Evolutionary conservation across 2,329 filamentous ascomycete genomes (phyloP).

Genomic region (Neodidymelliopsis sp.): DNA sequence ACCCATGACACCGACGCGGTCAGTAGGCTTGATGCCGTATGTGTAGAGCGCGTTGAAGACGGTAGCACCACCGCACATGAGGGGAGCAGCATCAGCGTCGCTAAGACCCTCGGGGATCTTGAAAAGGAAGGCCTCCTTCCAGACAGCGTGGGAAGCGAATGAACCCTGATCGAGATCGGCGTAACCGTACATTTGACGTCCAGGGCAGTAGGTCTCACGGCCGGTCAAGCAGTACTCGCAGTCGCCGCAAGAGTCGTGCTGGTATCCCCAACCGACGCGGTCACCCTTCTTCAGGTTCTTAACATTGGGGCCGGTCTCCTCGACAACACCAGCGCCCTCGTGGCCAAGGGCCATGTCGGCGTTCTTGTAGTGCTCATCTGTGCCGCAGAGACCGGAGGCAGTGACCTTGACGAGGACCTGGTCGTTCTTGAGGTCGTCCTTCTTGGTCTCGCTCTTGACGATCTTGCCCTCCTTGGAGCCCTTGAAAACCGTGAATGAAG

Average conservation of each 20-base stretch:
- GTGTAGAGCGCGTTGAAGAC: conserved; percentile 58
- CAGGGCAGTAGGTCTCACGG: conserved; percentile 54
- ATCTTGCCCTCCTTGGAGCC: conserved; percentile 66
- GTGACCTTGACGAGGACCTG: conserved; percentile 70
- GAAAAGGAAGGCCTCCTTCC: conserved; percentile 58
- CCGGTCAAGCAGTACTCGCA: conserved; percentile 57
- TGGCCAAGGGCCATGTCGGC: conserved; percentile 60
- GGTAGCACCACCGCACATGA: conserved; percentile 61
- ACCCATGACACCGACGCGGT: conserved; percentile 74
- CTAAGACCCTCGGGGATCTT: conserved; percentile 54
- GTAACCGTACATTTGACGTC: conserved; percentile 54
- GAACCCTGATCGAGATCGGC: conserved; percentile 58
- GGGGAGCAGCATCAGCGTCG: conserved; percentile 57
- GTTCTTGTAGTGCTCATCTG: conserved; percentile 57
- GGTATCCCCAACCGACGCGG: conserved; percentile 61
- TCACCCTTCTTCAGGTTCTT: conserved; percentile 59
- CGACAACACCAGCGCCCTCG: conserved; percentile 62
- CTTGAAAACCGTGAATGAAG: conserved; percentile 69
- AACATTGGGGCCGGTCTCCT: conserved; percentile 56
- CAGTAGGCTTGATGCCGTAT: conserved; percentile 55
- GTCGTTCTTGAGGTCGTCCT: conserved; percentile 55
- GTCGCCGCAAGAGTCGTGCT: conserved; percentile 54
- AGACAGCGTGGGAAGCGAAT: conserved; percentile 56
- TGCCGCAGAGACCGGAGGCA: conserved; percentile 72
- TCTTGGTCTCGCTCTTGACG: conserved; percentile 57